Evolutionary conservation across 2,329 filamentous ascomycete genomes (phyloP), one percentile per base, ranked within the genome.

Genomic region (Sporothrix humicola): DNA sequence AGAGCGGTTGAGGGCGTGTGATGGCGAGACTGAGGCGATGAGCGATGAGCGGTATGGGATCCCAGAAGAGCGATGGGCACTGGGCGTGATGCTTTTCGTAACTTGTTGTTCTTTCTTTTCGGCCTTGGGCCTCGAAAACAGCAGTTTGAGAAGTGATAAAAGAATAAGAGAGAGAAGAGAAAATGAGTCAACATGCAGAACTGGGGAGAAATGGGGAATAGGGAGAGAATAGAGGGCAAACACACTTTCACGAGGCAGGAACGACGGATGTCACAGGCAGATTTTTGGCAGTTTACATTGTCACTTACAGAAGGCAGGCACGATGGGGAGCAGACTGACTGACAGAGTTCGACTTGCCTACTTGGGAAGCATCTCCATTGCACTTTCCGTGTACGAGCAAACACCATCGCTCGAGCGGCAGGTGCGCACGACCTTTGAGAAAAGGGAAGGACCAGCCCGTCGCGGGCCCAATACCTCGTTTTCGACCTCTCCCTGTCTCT

Each of bases 331-430:
- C 17, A 54, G 23, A 48, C 26, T 37, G 31, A 37, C 31, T 37
- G 31, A 37, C 31, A 37, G 31, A 69, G 65, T 71, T 8, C 37
- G 56, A 71, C 69, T 65, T 72, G 59, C 70, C 69, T 72, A 50
- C 69, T 65, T 72, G 58, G 58, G 69, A 72, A 15, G 20, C 42
- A n/a, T 31, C 17, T 4, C 59, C n/a, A 7, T n/a, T 12, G 59
- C 59, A 10, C 58, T 46, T 37, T 12, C 59, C 17, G 42, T 20
- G 31, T 44, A 63, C 58, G 58, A 63, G 17, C 15, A 10, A 63
- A 44, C 61, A 48, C 61, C 12, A 23, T 66, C 12, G 20, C 6
- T 13, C 12, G 26, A 20, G 61, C n/a, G 61, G 61, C 61, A 48
- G 61, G 42, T 66, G 42, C 61, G 42, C 37, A 3, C 31, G 31